These are phyloP conservation scores for Rhodomyrtus tomentosa DNA, from an alignment of 345 rosid genomes.

Conservation along the genomic window DNA sequence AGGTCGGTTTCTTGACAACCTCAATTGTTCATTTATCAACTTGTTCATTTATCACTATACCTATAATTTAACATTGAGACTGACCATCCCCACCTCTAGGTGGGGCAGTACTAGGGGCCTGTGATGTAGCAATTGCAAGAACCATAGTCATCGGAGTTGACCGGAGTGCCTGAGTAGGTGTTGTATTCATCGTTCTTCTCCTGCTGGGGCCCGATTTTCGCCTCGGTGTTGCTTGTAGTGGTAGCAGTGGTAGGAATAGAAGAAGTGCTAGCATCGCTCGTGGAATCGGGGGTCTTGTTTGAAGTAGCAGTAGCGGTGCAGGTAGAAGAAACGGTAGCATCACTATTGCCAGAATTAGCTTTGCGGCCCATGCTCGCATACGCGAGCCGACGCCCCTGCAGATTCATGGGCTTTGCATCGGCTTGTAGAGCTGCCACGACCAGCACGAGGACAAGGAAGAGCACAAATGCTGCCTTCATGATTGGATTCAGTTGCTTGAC, in stretches of 20 bases:
- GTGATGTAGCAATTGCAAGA: not conserved
- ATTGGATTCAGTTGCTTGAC: not conserved
- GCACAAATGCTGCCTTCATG: not conserved
- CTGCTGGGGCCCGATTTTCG: not conserved
- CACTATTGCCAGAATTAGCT: not conserved
- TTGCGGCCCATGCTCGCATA: not conserved
- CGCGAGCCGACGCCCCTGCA: not conserved
- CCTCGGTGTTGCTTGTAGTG: not conserved
- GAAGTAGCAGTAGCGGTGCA: too few species aligned
- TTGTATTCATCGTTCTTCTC: not conserved
- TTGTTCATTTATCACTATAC: not conserved
- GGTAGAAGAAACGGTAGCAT: not conserved
- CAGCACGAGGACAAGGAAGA: not conserved
- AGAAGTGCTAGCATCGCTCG: too few species aligned
- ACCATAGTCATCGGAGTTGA: not conserved
- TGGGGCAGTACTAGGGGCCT: not conserved
- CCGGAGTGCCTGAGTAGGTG: not conserved
- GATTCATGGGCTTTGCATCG: not conserved
- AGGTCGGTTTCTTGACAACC: too few species aligned
- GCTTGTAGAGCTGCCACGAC: not conserved
- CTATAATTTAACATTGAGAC: not conserved
- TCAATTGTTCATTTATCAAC: too few species aligned
- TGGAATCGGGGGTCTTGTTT: too few species aligned
- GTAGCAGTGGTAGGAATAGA: not conserved
- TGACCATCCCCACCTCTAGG: not conserved